phyloP scores from a whole-genome alignment of 768 basidiomycete genomes.

The Pleurotus pulmonarius region DNA sequence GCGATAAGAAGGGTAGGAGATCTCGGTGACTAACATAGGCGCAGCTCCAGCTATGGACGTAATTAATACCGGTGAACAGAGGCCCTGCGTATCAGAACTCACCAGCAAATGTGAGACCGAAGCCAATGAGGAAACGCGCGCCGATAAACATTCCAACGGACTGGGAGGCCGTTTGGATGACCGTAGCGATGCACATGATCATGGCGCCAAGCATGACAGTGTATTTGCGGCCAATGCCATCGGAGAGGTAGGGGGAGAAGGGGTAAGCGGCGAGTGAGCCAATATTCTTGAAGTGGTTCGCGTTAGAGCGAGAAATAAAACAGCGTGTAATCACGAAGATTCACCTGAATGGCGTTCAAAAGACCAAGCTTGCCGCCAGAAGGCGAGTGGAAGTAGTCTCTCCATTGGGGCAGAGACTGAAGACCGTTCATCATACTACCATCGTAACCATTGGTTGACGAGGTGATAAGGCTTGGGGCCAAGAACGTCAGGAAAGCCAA shows the following conservation, averaged over 20 bases:
- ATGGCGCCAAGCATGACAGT: conserved; percentile 65
- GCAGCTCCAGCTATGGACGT: conserved; percentile 57
- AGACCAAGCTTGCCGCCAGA: conserved; percentile 58
- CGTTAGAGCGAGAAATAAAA: background rate
- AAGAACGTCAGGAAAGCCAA: background rate
- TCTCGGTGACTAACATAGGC: conserved; percentile 80
- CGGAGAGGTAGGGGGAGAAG: conserved; percentile 68
- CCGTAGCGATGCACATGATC: conserved; percentile 67
- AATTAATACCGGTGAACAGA: conserved; percentile 6
- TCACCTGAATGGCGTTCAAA: conserved; percentile 73
- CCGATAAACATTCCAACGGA: conserved; percentile 79
- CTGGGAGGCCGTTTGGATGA: conserved; percentile 64
- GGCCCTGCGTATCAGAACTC: conserved; percentile 14
- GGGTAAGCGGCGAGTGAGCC: conserved; percentile 66
- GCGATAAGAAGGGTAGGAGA: conserved; percentile 81
- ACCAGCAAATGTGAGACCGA: conserved; percentile 71
- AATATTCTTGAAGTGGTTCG: conserved; percentile 46
- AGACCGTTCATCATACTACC: conserved; percentile 81
- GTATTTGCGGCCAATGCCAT: conserved; percentile 64
- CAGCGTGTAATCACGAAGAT: conserved; percentile 11
- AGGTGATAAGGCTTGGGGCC: conserved; percentile 58
- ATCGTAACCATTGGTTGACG: conserved; percentile 74
- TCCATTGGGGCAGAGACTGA: conserved; percentile 66
- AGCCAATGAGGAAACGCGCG: conserved; percentile 75
- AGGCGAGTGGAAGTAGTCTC: conserved; percentile 54